Evolutionary conservation across 2,329 filamentous ascomycete genomes (phyloP).

Genomic region (Penicillium janthinellum): DNA sequence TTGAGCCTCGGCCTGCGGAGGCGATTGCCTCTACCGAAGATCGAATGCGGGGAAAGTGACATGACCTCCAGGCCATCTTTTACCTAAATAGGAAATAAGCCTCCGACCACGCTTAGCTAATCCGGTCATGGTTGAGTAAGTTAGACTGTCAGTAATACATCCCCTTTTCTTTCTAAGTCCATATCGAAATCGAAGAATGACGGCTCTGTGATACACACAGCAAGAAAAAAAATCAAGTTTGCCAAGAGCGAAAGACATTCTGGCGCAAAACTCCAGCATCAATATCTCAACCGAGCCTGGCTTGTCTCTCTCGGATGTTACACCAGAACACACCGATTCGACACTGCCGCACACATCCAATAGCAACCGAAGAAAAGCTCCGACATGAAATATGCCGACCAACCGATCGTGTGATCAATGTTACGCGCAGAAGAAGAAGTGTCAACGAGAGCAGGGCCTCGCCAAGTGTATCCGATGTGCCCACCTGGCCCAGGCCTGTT

Average conservation of each 20-base stretch:
- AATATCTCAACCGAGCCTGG: not conserved
- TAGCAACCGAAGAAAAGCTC: not conserved
- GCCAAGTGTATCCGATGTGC: slow-evolving; percentile 4
- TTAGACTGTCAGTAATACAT: not conserved
- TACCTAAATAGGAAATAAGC: not conserved
- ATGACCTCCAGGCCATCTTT: not conserved
- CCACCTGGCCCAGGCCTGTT: not conserved
- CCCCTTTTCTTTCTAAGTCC: not conserved
- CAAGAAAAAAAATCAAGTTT: not conserved
- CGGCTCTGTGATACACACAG: not conserved
- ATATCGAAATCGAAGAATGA: not conserved
- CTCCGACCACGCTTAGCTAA: slow-evolving; percentile 1
- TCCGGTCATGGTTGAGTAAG: not conserved
- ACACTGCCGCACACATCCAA: not conserved
- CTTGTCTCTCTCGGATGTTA: not conserved
- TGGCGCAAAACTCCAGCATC: not conserved
- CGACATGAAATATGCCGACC: slow-evolving; percentile 2
- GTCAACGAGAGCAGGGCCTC: not conserved
- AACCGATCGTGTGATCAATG: slow-evolving; percentile 7
- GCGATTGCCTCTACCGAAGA: no score
- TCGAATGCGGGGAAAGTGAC: not conserved
- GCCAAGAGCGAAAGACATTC: not conserved
- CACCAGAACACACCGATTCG: not conserved
- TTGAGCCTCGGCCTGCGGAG: no score
- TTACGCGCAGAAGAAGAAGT: slow-evolving; percentile 8